Conservation (phyloP, 2,329 filamentous ascomycete genomes). For the Gaeumannomyces sp. region DNA sequence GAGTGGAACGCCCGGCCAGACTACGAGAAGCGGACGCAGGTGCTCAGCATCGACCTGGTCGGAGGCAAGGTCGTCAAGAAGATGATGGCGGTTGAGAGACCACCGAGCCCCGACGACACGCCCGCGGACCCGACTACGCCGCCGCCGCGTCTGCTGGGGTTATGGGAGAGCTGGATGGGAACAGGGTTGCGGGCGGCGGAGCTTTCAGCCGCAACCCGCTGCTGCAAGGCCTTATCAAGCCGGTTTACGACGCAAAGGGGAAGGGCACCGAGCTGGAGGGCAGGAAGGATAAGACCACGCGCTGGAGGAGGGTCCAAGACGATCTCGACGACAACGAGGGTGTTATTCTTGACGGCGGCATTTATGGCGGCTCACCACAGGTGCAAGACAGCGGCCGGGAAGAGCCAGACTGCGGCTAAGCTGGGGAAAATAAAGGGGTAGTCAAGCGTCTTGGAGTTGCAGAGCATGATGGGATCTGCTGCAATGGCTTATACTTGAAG, state of each 20-base stretch:
- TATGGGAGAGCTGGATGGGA: slow-evolving; percentile 29
- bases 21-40: slow-evolving; percentile 80
- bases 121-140: slow-evolving; percentile 28
- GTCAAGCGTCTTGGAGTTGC: neutral
- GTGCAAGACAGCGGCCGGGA: slow-evolving; percentile 22
- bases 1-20: slow-evolving; percentile 81
- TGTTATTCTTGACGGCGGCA: slow-evolving; percentile 52
- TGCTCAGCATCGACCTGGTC: slow-evolving; percentile 78
- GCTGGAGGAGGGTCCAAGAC: slow-evolving; percentile 57
- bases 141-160: neutral
- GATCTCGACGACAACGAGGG: slow-evolving; percentile 52
- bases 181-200: slow-evolving; percentile 36
- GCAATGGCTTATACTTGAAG: no score
- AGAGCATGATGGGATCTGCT: neutral
- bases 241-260: slow-evolving; percentile 50
- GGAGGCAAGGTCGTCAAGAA: slow-evolving; percentile 69
- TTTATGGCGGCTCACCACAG: slow-evolving; percentile 30
- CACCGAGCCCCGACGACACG: slow-evolving; percentile 41
- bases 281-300: slow-evolving; percentile 35
- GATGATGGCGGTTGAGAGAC: slow-evolving; percentile 59
- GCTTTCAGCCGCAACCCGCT: slow-evolving; percentile 66
- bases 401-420: slow-evolving; percentile 35
- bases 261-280: slow-evolving; percentile 40
- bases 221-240: slow-evolving; percentile 58
- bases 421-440: neutral